These are phyloP conservation scores for Beauveria asiatica DNA, from an alignment of 2,329 filamentous ascomycete species.

Conservation along the genomic window DNA sequence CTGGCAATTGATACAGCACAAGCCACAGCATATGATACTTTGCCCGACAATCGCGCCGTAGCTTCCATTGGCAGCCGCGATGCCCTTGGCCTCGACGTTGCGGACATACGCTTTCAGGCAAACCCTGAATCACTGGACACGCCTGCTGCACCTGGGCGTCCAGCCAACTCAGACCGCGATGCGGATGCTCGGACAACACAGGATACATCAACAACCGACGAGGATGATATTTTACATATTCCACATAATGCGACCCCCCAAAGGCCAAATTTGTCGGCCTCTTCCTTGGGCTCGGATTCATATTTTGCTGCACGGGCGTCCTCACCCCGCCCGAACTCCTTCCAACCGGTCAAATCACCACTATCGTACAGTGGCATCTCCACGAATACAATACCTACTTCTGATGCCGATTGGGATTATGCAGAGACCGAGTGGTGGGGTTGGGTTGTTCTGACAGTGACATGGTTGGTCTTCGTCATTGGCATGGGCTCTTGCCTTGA, in stretches of 20 bases:
- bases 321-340: constrained; percentile 37
- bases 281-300: constrained; percentile 50
- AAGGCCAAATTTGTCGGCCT: constrained; percentile 34
- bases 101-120: constrained; percentile 22
- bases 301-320: constrained; percentile 44
- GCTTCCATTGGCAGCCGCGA: constrained; percentile 18
- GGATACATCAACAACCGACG: constrained; percentile 63
- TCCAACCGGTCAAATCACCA: constrained; percentile 50
- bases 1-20: constrained; percentile 34
- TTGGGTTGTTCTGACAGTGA: constrained; percentile 83
- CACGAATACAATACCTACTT: constrained; percentile 36
- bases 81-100: constrained; percentile 38
- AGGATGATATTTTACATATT: constrained; percentile 69
- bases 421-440: constrained; percentile 97
- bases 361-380: constrained; percentile 47
- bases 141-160: no score
- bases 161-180: constrained; percentile 9
- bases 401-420: constrained; percentile 70
- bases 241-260: constrained; percentile 37
- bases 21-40: constrained; percentile 15
- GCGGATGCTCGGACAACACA: constrained; percentile 23
- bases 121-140: neutral
- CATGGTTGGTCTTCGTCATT: constrained; percentile 92
- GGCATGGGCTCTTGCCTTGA: constrained; percentile 94
- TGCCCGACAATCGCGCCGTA: neutral